phyloP scores from a whole-genome alignment of 1,139 yeast species.

The Kodamaea ohmeri region DNA sequence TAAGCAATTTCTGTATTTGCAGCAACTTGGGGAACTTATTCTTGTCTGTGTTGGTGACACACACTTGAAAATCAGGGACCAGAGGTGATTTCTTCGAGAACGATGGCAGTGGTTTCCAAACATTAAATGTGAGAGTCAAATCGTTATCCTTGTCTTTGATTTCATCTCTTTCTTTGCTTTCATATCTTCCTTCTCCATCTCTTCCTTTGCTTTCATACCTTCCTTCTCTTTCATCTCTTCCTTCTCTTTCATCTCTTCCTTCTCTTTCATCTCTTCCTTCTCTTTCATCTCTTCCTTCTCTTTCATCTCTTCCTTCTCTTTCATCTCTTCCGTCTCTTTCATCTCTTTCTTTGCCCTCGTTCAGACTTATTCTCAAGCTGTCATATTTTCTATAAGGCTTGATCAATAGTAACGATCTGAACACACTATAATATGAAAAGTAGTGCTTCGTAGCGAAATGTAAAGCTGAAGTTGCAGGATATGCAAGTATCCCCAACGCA shows the following conservation, averaged over 20 bases:
- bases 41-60: slow-evolving; percentile 53
- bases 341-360: background rate
- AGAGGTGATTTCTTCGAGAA: slow-evolving; percentile 66
- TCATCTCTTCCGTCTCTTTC: background rate
- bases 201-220: background rate
- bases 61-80: slow-evolving; percentile 71
- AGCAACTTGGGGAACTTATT: slow-evolving; percentile 51
- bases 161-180: background rate
- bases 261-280: background rate
- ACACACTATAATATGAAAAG: slow-evolving; percentile 38
- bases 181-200: background rate
- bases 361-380: slow-evolving; percentile 10
- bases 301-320: background rate
- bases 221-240: background rate
- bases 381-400: slow-evolving; percentile 25
- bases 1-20: slow-evolving; percentile 34
- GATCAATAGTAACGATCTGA: slow-evolving; percentile 35
- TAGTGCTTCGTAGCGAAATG: slow-evolving; percentile 27
- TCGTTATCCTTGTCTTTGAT: background rate
- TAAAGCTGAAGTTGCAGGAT: slow-evolving; percentile 12
- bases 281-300: background rate
- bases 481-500: slow-evolving; percentile 10
- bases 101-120: slow-evolving; percentile 79
- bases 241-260: background rate
- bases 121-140: slow-evolving; percentile 47